Evolutionary conservation across 2,329 filamentous ascomycete species (phyloP), one percentile per base, ranked within the genome.

Genomic region (Aureobasidium sp.): DNA sequence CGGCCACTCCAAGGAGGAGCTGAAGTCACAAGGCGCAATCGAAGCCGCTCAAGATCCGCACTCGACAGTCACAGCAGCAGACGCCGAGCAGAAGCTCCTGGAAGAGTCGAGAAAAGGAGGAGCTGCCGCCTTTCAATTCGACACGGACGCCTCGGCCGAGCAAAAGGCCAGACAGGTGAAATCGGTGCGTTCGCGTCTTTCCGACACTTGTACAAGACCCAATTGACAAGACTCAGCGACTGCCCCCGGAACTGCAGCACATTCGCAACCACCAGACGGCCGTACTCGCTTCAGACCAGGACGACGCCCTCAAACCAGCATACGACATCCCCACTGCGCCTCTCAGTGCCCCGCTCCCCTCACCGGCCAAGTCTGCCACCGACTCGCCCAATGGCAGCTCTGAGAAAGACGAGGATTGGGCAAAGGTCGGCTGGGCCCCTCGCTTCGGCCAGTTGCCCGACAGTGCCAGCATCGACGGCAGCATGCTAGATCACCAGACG

Each of bases 391-490:
- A 68, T 35, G 78, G 79, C 60, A 81, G 74, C 53, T 69, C 71
- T 49, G 75, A 78, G 55, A 79, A 79, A 57, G 76, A 72, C 74
- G 79, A 70, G 38, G 65, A 68, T 21, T 77, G 68, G 68, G 68
- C 61, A 47, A 72, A 71, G 57, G 88, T 90, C 5, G 93, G 93
- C 47, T 97, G 93, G 93, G 84, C 87, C 12, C 93, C 93, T 35
- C 82, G 81, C 58, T 90, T 96, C 66, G 89, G 89, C 61, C 83
- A 81, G 73, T 80, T 80, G 2, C 68, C 65, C n/a, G 77, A 68
- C 65, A 68, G 53, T 66, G 70, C 75, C 4, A 73, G 73, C 11
- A 69, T 75, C 3, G 83, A 85, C 55, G 69, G 69, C 40, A 52
- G 29, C 16, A 68, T 95, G 63, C 77, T 93, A 34, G 90, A 98